Evolutionary conservation across 441 rosid species (phyloP), one percentile per base, ranked within the genome.

Genomic region (Omphalea diandra): DNA sequence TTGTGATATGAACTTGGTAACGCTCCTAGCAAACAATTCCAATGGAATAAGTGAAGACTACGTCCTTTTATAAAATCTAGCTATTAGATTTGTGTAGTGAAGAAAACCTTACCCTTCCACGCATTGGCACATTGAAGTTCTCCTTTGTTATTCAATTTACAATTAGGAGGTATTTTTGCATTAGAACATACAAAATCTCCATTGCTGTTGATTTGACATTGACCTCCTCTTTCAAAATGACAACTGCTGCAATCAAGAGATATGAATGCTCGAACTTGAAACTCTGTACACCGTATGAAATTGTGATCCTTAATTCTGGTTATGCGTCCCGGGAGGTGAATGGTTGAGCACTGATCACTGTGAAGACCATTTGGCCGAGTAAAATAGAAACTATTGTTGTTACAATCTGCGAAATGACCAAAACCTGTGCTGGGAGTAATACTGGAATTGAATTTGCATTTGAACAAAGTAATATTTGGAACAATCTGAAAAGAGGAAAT

Each of bases 161-260:
- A 1, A 5, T 38, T 38, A 4, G 41, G 1, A 38, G 41, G 26
- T 20, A 4, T 22, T 0, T 0, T 32, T 57, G 62, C 62, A 57
- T 32, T 7, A 15, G 22, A 5, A 57, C 59, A 54, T 9, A 10
- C 4, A 14, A 54, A 27, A 26, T 26, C 59, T 54, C 33, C 33
- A 54, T 54, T 54, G 59, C 5, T 54, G 1, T 54, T 27, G 2
- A 54, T 52, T 52, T 52, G 29, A 22, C 56, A 52, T 52, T 52
- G 27, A n/a, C 56, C 56, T 17, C 56, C 56, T 52, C 20, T 52
- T 52, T 52, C 24, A 52, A 29, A 55, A 26, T 55, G 59, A 29
- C 59, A 55, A 55, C 6, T 27, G n/a, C 59, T 55, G 2, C 36
- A 55, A 27, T n/a, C 36, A 29, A 11, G 0, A 29, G 22, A 56